phyloP scores from a whole-genome alignment of 768 basidiomycete genomes.

The Phaffia australis region DNA sequence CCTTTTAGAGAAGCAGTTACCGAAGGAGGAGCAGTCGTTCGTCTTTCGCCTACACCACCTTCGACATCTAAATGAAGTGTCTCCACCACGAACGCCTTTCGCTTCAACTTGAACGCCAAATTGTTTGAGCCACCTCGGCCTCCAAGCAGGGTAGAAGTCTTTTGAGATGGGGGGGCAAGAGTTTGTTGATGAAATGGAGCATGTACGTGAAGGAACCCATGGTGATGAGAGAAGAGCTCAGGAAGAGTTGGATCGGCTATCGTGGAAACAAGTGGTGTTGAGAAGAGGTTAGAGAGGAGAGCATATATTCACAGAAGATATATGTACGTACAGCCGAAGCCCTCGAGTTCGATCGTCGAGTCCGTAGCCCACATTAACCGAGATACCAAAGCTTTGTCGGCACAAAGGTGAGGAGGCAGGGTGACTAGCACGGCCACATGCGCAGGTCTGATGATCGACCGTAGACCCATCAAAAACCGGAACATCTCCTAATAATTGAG shows the following conservation, averaged over 20 bases:
- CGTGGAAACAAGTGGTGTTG: background rate
- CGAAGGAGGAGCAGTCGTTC: conserved; percentile 31
- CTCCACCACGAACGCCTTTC: conserved; percentile 78
- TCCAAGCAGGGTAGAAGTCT: conserved; percentile 71
- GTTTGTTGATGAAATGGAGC: conserved; percentile 63
- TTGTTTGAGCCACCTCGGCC: conserved; percentile 81
- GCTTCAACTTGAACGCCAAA: conserved; percentile 81
- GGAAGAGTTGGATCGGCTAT: conserved; percentile 67
- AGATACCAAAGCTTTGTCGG: conserved; percentile 56
- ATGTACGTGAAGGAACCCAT: conserved; percentile 72
- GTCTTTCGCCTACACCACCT: conserved; percentile 37
- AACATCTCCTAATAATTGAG: conserved; percentile 43
- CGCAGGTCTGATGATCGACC: conserved; percentile 49
- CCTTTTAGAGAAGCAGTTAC: background rate
- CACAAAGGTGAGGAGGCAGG: conserved; percentile 52
- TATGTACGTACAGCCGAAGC: conserved; percentile 59
- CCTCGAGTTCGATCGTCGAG: conserved; percentile 57
- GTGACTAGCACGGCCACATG: conserved; percentile 40
- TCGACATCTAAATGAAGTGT: conserved; percentile 57
- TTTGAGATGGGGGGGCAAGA: conserved; percentile 66
- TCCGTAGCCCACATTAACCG: conserved; percentile 72
- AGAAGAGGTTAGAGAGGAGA: conserved; percentile 16
- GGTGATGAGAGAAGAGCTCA: conserved; percentile 65
- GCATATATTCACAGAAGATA: conserved; percentile 5
- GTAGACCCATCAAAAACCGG: conserved; percentile 60